A percentile compares a stretch with the other conserved stretches of the same genome.
Evolutionary conservation across 2,329 filamentous ascomycete species (phyloP).

Genomic region (Exserohilum rostratum): DNA sequence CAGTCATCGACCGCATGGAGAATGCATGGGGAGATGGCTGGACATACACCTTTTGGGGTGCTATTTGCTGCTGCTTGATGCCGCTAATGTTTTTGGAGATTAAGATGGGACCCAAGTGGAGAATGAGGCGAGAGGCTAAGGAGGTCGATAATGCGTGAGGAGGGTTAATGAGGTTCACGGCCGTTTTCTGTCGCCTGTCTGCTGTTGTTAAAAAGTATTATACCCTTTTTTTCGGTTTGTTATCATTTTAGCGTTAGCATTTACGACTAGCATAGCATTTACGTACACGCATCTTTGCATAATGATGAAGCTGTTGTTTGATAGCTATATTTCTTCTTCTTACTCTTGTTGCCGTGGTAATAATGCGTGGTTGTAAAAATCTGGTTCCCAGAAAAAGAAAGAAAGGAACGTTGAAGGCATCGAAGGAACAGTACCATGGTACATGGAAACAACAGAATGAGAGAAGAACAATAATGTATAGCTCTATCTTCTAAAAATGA

Average conservation of each 20-base stretch:
- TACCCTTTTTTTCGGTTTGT: slow-evolving; percentile 5
- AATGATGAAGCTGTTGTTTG: background rate
- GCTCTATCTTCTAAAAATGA: too few relatives aligned
- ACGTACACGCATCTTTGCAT: background rate
- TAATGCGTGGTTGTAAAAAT: too few relatives aligned
- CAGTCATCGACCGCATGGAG: slow-evolving; percentile 35
- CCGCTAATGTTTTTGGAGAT: slow-evolving; percentile 40
- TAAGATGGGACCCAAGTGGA: slow-evolving; percentile 32
- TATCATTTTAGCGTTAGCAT: background rate
- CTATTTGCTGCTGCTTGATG: slow-evolving; percentile 27
- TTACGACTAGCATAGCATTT: background rate
- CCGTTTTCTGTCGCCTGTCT: background rate
- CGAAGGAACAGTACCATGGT: too few relatives aligned
- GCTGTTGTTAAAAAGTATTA: slow-evolving; percentile 6
- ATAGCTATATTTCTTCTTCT: background rate
- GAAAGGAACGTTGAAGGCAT: too few relatives aligned
- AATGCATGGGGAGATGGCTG: slow-evolving; percentile 29
- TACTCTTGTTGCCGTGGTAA: background rate
- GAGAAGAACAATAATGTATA: too few relatives aligned
- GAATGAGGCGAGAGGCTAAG: slow-evolving; percentile 23
- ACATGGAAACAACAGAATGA: too few relatives aligned
- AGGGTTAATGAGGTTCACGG: background rate
- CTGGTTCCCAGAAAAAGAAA: too few relatives aligned
- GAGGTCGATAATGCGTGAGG: slow-evolving; percentile 18
- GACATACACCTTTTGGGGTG: slow-evolving; percentile 38